A percentile compares a stretch with the other conserved stretches of the same genome.
phyloP scores from a whole-genome alignment of 2,329 filamentous ascomycete species.

The Lecanicillium sp. region DNA sequence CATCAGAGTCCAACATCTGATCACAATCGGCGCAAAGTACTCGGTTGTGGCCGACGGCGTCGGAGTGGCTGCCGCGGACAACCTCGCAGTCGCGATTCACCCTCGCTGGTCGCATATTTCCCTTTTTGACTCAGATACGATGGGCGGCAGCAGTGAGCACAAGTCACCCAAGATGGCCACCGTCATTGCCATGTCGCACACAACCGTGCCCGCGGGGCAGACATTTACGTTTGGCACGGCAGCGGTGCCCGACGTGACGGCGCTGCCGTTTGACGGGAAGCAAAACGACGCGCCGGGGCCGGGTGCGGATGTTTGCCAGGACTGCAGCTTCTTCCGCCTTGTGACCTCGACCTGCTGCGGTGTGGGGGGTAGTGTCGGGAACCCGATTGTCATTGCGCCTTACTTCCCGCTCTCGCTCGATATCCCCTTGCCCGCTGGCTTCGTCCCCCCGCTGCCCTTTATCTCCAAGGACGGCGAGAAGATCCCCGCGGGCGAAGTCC shows the following conservation, averaged over 20 bases:
- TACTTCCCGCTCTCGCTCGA: background rate
- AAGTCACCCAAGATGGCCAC: too few relatives aligned
- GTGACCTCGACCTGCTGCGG: background rate
- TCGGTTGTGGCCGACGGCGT: slow-evolving; percentile 22
- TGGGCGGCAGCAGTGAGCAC: too few relatives aligned
- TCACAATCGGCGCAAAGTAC: slow-evolving; percentile 28
- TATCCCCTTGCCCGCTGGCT: background rate
- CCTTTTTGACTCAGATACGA: too few relatives aligned
- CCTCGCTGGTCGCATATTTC: slow-evolving; percentile 26
- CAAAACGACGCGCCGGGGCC: background rate
- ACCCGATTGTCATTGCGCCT: background rate
- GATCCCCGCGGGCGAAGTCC: background rate
- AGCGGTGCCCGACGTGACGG: too few relatives aligned
- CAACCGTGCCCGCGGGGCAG: too few relatives aligned
- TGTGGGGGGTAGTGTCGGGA: background rate
- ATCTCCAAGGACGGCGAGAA: background rate
- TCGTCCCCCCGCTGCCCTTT: background rate
- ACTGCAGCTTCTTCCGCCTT: background rate
- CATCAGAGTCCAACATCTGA: slow-evolving; percentile 22
- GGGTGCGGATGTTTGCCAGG: background rate
- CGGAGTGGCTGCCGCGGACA: slow-evolving; percentile 22
- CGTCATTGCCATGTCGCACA: too few relatives aligned
- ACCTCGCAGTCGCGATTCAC: slow-evolving; percentile 23
- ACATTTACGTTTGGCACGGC: too few relatives aligned
- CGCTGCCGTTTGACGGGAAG: too few relatives aligned